Conservation (phyloP, 495 filamentous ascomycete species). For the Podospora pseudoanserina region DNA sequence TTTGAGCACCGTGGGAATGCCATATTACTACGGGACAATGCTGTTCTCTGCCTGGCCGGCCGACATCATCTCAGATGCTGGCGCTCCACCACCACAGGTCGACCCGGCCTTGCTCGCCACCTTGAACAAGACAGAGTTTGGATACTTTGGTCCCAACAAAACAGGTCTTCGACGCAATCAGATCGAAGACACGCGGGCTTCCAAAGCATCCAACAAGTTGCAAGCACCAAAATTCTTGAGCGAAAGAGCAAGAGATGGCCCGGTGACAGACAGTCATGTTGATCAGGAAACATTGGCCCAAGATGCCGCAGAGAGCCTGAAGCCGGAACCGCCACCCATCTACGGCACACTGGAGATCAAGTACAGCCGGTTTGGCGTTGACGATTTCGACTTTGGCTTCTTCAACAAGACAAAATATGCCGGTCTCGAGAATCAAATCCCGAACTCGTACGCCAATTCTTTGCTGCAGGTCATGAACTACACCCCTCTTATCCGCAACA, state of each 20-base stretch:
- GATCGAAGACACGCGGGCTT: slow-evolving; percentile 67
- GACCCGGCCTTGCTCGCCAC: slow-evolving; percentile 69
- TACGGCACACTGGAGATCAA: slow-evolving; percentile 94
- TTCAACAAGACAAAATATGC: slow-evolving; percentile 91
- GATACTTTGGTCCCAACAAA: slow-evolving; percentile 73
- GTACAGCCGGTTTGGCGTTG: slow-evolving; percentile 93
- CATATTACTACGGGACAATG: slow-evolving; percentile 75
- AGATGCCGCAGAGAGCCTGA: slow-evolving; percentile 56
- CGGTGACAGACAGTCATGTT: slow-evolving; percentile 16
- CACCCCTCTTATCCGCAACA: slow-evolving; percentile 80
- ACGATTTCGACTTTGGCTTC: slow-evolving; percentile 93
- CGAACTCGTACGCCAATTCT: slow-evolving; percentile 93
- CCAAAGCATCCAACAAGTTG: slow-evolving; percentile 47
- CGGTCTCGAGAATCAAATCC: slow-evolving; percentile 90
- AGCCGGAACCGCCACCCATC: slow-evolving; percentile 72
- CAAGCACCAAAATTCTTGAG: slow-evolving; percentile 84
- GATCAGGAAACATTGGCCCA: slow-evolving; percentile 58
- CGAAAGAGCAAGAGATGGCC: slow-evolving; percentile 73
- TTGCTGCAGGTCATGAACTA: slow-evolving; percentile 89
- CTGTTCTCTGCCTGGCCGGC: slow-evolving; percentile 88
- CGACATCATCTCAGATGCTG: slow-evolving; percentile 74
- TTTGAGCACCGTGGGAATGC: slow-evolving; percentile 82
- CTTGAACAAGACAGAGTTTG: slow-evolving; percentile 65
- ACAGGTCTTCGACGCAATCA: slow-evolving; percentile 72
- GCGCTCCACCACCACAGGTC: slow-evolving; percentile 71